These are phyloP conservation scores for Blumeriella jaapii DNA, from an alignment of 2,329 filamentous ascomycete genomes.

Conservation along the genomic window DNA sequence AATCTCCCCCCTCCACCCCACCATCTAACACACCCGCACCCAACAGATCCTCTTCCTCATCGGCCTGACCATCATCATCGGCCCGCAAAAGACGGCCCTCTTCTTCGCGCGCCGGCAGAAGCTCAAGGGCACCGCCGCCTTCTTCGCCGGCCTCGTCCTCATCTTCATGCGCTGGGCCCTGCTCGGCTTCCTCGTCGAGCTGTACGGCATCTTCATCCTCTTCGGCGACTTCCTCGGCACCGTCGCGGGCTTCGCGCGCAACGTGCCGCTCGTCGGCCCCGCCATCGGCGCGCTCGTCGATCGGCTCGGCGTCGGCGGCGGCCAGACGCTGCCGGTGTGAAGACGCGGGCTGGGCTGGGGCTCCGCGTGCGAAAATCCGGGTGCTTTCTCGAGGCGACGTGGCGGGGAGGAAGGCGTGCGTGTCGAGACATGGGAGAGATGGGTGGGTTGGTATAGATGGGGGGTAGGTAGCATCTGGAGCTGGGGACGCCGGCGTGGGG, in stretches of 20 bases:
- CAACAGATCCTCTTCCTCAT: constrained; percentile 95
- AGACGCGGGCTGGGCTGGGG: neutral
- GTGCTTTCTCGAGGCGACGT: neutral
- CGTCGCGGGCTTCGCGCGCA: constrained; percentile 76
- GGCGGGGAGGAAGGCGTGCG: constrained; percentile 1
- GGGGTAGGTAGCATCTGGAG: constrained; percentile 1
- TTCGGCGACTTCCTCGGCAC: constrained; percentile 97
- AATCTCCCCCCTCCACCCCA: constrained; percentile 2
- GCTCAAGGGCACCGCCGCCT: constrained; percentile 80
- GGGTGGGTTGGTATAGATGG: constrained; percentile 1
- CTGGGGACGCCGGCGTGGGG: constrained; percentile 12
- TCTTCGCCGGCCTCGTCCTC: constrained; percentile 69
- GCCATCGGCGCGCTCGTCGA: constrained; percentile 70
- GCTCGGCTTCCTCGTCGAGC: constrained; percentile 78
- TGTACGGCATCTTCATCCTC: constrained; percentile 84
- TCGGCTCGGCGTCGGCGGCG: constrained; percentile 56
- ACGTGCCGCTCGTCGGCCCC: constrained; percentile 74
- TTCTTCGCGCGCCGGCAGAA: constrained; percentile 96
- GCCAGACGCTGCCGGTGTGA: constrained; percentile 63
- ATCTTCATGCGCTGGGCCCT: constrained; percentile 88
- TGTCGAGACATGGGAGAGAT: neutral
- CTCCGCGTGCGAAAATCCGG: constrained; percentile 31
- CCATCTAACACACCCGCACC: too few species aligned
- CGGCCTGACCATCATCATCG: constrained; percentile 92
- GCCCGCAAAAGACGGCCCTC: constrained; percentile 74